Base-by-base conservation (phyloP, 305 asterid species). In the Plantago coronopus region DNA sequence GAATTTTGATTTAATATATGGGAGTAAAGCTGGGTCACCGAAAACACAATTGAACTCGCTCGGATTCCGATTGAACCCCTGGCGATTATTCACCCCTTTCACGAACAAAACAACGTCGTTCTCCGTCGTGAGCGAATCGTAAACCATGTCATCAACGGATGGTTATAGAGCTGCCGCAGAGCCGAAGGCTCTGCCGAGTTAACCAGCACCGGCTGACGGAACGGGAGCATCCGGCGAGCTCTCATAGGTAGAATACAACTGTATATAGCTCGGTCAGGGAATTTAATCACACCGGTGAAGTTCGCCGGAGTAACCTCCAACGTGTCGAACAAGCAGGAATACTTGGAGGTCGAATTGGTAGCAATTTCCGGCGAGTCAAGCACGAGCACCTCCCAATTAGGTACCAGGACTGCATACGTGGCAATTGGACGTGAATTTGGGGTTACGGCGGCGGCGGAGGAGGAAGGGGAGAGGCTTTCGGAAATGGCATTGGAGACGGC, bases 301-400 rank as follows among this genome's bases (percentile, higher is more conserved):
- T 13, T 72, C 37, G 95, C 98, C 20, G 73, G 76, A n/a, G 85
- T 55, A 0, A 21, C 18, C 43, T 80, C 83, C 0, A 31, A 57
- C 0, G 75, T 76, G 8, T 83, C 69, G 78, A 78, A 84, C 1
- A 71, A 21, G 38, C 95, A 91, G 22, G 57, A 50, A 48, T 77
- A 78, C 1, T 71, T 68, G 1, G 69, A 5, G 17, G 19, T 55
- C 0, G n/a, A 10, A 19, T 50, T 49, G 57, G 61, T 19, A 51
- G 11, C 56, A 5, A 71, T 62, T 3, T 75, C 69, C 15, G 90
- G 78, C 0, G 86, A 61, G 17, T 72, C 73, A n/a, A 91, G 73
- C 0, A 88, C 83, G 56, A 84, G 83, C 5, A 91, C 78, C 69
- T 88, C 88, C 96, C 96, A 91, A 63, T 74, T 93, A 3, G 83